phyloP scores from a whole-genome alignment of 2,329 filamentous ascomycete species.

The Xylariaceae sp. region DNA sequence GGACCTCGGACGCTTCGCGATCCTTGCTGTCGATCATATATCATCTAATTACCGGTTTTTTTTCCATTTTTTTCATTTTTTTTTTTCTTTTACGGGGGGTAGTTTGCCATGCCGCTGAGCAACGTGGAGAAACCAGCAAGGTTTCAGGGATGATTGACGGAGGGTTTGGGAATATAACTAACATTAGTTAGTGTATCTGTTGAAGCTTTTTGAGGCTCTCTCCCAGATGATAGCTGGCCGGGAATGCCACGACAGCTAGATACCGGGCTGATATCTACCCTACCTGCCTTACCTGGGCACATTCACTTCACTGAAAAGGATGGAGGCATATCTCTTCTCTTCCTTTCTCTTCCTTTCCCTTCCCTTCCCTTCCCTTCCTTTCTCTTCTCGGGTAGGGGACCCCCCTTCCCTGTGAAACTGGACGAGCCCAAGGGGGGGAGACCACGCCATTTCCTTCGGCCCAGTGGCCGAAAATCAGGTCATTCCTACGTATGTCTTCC shows the following conservation, averaged over 20 bases:
- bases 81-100: not conserved
- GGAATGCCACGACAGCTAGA: slow-evolving; percentile 17
- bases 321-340: slow-evolving; percentile 6
- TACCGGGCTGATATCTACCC: slow-evolving; percentile 13
- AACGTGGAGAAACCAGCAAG: slow-evolving; percentile 12
- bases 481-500: slow-evolving; percentile 15
- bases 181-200: not conserved
- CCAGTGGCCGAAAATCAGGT: slow-evolving; percentile 17
- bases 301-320: slow-evolving; percentile 19
- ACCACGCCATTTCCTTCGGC: slow-evolving; percentile 22
- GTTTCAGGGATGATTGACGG: slow-evolving; percentile 11
- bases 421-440: slow-evolving; percentile 10
- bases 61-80: no score
- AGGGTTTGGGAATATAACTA: not conserved
- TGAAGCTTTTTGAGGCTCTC: not conserved
- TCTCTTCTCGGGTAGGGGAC: slow-evolving; percentile 22
- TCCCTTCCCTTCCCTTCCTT: no score
- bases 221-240: not conserved
- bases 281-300: not conserved
- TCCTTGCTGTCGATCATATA: slow-evolving; percentile 24
- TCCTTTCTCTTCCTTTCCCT: no score
- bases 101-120: slow-evolving; percentile 20
- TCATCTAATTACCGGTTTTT: slow-evolving; percentile 1
- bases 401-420: slow-evolving; percentile 24
- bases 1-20: slow-evolving; percentile 10